phyloP scores from a whole-genome alignment of 192 early-diverging fungal genomes.

The Coemansia reversa region DNA sequence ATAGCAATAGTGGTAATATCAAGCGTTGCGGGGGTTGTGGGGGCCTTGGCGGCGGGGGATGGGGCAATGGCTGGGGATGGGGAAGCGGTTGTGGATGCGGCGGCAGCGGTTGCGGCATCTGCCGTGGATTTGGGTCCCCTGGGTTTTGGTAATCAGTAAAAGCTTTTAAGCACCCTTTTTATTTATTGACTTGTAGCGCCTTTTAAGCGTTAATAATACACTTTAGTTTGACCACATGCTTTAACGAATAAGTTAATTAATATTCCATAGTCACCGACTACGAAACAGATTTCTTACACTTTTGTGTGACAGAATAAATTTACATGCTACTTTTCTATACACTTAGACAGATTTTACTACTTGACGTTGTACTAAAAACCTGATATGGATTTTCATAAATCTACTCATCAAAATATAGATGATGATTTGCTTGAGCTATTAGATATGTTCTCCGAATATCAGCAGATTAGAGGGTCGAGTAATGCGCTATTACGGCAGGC shows the following conservation, averaged over 20 bases:
- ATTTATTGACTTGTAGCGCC: neutral
- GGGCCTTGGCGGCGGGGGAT: neutral
- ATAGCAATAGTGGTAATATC: too few relatives aligned
- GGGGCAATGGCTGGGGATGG: neutral
- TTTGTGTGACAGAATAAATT: neutral
- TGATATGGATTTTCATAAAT: constrained; percentile 1
- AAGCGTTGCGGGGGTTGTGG: too few relatives aligned
- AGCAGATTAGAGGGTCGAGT: constrained; percentile 9
- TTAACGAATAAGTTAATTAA: neutral
- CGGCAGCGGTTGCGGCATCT: neutral
- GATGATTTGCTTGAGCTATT: constrained; percentile 20
- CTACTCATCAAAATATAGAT: constrained; percentile 10
- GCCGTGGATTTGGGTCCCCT: neutral
- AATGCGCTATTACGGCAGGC: constrained; percentile 19
- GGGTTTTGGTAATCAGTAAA: neutral
- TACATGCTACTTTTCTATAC: neutral
- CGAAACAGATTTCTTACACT: neutral
- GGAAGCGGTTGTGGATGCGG: neutral
- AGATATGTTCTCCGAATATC: constrained; percentile 36
- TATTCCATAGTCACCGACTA: neutral
- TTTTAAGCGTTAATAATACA: neutral
- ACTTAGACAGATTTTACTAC: neutral
- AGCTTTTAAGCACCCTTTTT: neutral
- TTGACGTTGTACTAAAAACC: neutral
- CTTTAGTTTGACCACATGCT: neutral